phyloP scores from a whole-genome alignment of 768 basidiomycete species.

The Fomitopsis serialis region DNA sequence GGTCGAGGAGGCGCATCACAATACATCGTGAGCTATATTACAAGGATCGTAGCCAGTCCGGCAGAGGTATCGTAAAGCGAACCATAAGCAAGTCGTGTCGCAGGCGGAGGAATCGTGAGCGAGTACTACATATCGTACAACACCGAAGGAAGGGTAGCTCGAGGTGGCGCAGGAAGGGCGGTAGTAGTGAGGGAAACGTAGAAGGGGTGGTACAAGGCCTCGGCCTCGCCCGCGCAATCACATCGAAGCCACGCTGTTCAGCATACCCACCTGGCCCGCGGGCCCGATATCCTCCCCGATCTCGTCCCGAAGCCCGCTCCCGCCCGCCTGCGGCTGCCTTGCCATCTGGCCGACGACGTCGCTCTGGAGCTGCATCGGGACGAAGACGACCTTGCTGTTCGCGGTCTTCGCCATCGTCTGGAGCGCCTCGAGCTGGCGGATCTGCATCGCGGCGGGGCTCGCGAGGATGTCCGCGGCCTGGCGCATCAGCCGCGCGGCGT shows the following conservation, averaged over 20 bases:
- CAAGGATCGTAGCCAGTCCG: too few relatives aligned
- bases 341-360: conserved; percentile 53
- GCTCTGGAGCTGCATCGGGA: conserved; percentile 85
- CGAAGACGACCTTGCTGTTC: conserved; percentile 90
- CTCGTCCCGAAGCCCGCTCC: conserved; percentile 25
- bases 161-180: too few relatives aligned
- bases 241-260: conserved; percentile 43
- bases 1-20: too few relatives aligned
- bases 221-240: too few relatives aligned
- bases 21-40: too few relatives aligned
- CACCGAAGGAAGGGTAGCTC: too few relatives aligned
- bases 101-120: too few relatives aligned
- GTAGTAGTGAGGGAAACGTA: too few relatives aligned
- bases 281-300: conserved; percentile 34
- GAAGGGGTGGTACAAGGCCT: too few relatives aligned
- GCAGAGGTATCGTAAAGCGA: too few relatives aligned
- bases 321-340: conserved; percentile 18
- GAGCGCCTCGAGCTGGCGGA: conserved; percentile 92
- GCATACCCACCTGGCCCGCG: conserved; percentile 44
- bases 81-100: too few relatives aligned
- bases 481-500: conserved; percentile 91
- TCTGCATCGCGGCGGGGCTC: conserved; percentile 96
- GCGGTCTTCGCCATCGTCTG: conserved; percentile 92
- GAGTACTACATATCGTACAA: too few relatives aligned
- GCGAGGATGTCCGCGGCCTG: conserved; percentile 95